These are phyloP conservation scores for Leptographium flavum DNA, from an alignment of 2,329 filamentous ascomycete genomes.

Conservation along the genomic window DNA sequence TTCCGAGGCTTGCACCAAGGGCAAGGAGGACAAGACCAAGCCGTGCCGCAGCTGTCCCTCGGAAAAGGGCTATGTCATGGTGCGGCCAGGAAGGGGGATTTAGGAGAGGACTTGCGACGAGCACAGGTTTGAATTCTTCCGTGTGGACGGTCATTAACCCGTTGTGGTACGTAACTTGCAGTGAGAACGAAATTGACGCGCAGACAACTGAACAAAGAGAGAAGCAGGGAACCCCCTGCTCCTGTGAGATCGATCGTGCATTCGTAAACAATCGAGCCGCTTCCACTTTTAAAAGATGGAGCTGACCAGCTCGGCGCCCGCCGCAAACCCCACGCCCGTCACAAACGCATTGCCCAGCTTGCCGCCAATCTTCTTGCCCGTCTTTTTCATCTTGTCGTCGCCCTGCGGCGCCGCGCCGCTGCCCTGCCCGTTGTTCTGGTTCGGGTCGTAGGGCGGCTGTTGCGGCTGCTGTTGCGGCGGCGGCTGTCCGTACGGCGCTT, in stretches of 20 bases:
- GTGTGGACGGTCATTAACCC: no score
- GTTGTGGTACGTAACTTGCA: no score
- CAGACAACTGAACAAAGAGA: no score
- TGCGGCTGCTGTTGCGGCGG: conserved; percentile 23
- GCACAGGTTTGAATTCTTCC: no score
- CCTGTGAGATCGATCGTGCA: not conserved
- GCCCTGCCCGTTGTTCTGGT: conserved; percentile 26
- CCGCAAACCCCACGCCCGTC: conserved; percentile 83
- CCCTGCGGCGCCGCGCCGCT: conserved; percentile 16
- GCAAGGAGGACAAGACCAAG: no score
- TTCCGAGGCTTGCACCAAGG: no score
- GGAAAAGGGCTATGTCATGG: not conserved
- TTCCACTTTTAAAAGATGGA: conserved; percentile 65
- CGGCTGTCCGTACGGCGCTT: conserved; percentile 29
- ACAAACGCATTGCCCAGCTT: conserved; percentile 77
- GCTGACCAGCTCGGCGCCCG: conserved; percentile 82
- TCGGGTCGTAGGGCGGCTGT: conserved; percentile 21
- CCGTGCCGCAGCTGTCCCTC: not conserved
- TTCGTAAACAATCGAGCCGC: not conserved
- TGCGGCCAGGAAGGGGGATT: not conserved
- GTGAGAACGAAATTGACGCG: no score
- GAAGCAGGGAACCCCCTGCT: no score
- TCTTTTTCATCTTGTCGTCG: conserved; percentile 51
- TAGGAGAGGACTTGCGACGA: not conserved
- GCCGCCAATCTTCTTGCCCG: conserved; percentile 92